These are phyloP conservation scores for Cyberlindnera saturnus DNA, from an alignment of 805 yeast genomes.

Conservation along the genomic window DNA sequence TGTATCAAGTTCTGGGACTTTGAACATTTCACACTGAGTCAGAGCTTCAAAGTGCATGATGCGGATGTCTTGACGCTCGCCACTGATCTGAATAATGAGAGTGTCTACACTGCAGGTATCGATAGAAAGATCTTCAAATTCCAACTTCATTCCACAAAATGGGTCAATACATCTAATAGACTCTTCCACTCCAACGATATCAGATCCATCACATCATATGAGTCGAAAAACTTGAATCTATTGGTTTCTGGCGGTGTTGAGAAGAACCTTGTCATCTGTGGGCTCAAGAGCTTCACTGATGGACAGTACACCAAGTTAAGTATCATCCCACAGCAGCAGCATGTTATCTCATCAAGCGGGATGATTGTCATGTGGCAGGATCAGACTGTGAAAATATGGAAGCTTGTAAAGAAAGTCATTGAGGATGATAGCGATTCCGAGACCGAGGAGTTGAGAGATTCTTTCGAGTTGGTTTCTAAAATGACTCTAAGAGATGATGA, in stretches of 20 bases:
- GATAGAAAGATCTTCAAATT: conserved; percentile 86
- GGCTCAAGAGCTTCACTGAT: conserved; percentile 59
- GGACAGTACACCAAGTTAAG: conserved; percentile 71
- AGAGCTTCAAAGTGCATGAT: conserved; percentile 77
- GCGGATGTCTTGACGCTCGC: conserved; percentile 83
- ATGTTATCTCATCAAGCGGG: conserved; percentile 43
- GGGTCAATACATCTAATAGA: conserved; percentile 75
- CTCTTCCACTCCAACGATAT: conserved; percentile 83
- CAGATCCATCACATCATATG: conserved; percentile 66
- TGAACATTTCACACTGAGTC: conserved; percentile 66
- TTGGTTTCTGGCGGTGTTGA: conserved; percentile 84
- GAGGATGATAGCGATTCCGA: conserved; percentile 16
- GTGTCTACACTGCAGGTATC: conserved; percentile 83
- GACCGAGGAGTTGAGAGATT: conserved; percentile 24
- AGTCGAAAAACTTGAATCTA: conserved; percentile 60
- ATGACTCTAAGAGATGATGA: conserved; percentile 69
- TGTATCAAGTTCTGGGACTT: conserved; percentile 90
- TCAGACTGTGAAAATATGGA: conserved; percentile 79
- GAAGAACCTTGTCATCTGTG: conserved; percentile 54
- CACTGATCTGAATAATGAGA: conserved; percentile 51
- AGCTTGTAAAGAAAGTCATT: conserved; percentile 32
- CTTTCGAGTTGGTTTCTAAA: conserved; percentile 59
- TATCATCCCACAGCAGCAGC: conserved; percentile 49
- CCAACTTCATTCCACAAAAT: conserved; percentile 37
- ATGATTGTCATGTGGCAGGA: conserved; percentile 75